Percentiles rank a stretch among this genome's conserved stretches.
Conservation (phyloP, 1,139 yeast species). For the Blastobotrys ciferrii region DNA sequence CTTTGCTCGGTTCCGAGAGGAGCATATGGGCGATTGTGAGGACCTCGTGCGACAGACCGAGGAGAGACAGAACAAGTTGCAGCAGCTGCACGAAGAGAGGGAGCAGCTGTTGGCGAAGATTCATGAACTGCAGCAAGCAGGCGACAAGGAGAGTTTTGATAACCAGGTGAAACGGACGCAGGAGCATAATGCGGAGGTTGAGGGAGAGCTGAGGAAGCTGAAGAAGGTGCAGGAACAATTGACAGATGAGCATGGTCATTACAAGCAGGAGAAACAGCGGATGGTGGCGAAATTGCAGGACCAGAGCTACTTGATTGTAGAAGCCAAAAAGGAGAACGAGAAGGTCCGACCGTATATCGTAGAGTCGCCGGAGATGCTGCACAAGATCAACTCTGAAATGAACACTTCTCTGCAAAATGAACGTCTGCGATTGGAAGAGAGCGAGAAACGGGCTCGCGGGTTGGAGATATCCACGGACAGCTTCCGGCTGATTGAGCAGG, state of each 20-base stretch:
- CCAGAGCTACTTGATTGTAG: conserved; percentile 52
- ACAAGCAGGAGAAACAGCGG: conserved; percentile 60
- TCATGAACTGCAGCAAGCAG: conserved; percentile 30
- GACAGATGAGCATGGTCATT: conserved; percentile 63
- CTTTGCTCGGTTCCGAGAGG: conserved; percentile 81
- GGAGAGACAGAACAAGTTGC: conserved; percentile 43
- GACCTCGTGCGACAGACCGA: conserved; percentile 58
- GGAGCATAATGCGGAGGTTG: conserved; percentile 57
- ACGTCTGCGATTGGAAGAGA: conserved; percentile 41
- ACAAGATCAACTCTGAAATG: conserved; percentile 56
- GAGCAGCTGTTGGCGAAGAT: conserved; percentile 41
- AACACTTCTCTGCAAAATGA: conserved; percentile 47
- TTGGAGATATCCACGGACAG: conserved; percentile 58
- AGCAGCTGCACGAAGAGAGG: conserved; percentile 45
- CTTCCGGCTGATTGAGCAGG: conserved; percentile 54
- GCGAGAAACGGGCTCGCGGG: conserved; percentile 52
- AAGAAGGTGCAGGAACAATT: conserved; percentile 63
- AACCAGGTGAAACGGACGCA: conserved; percentile 54
- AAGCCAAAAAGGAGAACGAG: conserved; percentile 58
- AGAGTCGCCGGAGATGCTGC: conserved; percentile 59
- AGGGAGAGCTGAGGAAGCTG: conserved; percentile 59
- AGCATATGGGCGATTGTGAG: conserved; percentile 67
- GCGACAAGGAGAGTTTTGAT: conserved; percentile 35
- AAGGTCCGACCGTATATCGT: conserved; percentile 58
- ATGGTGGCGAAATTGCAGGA: conserved; percentile 58